Evolutionary conservation across 2,329 filamentous ascomycete genomes (phyloP).

Genomic region (Torrubiella hemipterigena): DNA sequence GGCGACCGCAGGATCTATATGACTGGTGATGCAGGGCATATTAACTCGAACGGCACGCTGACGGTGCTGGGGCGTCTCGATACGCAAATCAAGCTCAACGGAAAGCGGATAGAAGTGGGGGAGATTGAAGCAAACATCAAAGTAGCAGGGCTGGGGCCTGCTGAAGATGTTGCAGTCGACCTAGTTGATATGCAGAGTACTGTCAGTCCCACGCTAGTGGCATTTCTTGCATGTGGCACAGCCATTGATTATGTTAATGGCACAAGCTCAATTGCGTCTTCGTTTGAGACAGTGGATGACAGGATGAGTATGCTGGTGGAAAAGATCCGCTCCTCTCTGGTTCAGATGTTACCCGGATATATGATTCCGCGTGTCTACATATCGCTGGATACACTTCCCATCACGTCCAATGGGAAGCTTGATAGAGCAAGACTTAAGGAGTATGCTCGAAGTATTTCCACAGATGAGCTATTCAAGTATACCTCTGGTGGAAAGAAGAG

Average conservation of each 20-base stretch:
- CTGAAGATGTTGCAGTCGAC: not conserved
- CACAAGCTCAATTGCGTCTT: too few species aligned
- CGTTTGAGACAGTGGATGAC: too few species aligned
- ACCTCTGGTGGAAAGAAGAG: not conserved
- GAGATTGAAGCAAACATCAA: conserved; percentile 3
- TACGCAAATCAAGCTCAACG: conserved; percentile 40
- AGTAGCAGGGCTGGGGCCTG: not conserved
- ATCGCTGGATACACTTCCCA: not conserved
- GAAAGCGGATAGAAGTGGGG: conserved; percentile 34
- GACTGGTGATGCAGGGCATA: conserved; percentile 7
- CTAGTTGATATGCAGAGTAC: not conserved
- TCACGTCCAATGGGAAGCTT: not conserved
- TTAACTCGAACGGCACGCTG: conserved; percentile 18
- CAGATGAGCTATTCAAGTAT: not conserved
- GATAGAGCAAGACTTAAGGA: not conserved
- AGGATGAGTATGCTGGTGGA: not conserved
- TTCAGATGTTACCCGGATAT: conserved; percentile 1
- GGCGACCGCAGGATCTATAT: conserved; percentile 17
- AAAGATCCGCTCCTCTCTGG: not conserved
- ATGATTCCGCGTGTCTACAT: conserved; percentile 1
- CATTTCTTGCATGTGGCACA: not conserved
- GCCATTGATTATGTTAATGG: not conserved
- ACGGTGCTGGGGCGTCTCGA: conserved; percentile 34
- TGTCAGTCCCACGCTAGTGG: not conserved
- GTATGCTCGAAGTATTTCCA: not conserved